phyloP scores from a whole-genome alignment of 306 rosid genomes.

The Oxytropis ochrocephala region DNA sequence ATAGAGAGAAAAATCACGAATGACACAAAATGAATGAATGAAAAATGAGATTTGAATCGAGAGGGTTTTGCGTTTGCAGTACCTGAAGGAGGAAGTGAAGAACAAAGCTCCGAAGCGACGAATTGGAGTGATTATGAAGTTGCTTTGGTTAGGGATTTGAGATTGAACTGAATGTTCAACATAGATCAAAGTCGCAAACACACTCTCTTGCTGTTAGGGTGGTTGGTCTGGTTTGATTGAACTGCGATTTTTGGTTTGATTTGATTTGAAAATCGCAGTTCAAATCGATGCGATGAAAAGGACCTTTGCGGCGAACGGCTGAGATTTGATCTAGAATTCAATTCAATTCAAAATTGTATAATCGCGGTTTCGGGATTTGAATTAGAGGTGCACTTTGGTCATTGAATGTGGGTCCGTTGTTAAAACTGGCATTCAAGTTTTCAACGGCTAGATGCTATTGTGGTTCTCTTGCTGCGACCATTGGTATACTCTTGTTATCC shows the following conservation, averaged over 20 bases:
- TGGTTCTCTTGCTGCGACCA: neutral
- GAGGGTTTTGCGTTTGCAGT: neutral
- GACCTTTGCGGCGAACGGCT: constrained; percentile 42
- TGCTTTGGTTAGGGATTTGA: constrained; percentile 24
- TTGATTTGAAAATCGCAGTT: constrained; percentile 4
- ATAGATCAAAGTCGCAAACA: constrained; percentile 12
- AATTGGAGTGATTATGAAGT: constrained; percentile 38
- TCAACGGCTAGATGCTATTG: constrained; percentile 56
- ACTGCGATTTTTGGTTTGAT: constrained; percentile 10
- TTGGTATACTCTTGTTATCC: too few relatives aligned
- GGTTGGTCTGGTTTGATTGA: neutral
- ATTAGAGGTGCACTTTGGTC: constrained; percentile 46
- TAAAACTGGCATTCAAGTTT: constrained; percentile 38
- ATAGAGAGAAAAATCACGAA: neutral
- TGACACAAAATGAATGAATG: neutral
- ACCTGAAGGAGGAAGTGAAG: constrained; percentile 68
- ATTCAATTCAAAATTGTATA: neutral
- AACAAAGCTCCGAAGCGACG: constrained; percentile 42
- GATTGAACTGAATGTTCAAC: constrained; percentile 23
- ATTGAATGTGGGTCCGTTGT: neutral
- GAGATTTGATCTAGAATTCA: constrained; percentile 46
- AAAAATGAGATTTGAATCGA: neutral
- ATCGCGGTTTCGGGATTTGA: constrained; percentile 82
- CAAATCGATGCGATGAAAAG: constrained; percentile 15
- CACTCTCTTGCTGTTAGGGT: neutral